phyloP scores from a whole-genome alignment of 2,329 filamentous ascomycete species.

The Akanthomyces dipterigenus region DNA sequence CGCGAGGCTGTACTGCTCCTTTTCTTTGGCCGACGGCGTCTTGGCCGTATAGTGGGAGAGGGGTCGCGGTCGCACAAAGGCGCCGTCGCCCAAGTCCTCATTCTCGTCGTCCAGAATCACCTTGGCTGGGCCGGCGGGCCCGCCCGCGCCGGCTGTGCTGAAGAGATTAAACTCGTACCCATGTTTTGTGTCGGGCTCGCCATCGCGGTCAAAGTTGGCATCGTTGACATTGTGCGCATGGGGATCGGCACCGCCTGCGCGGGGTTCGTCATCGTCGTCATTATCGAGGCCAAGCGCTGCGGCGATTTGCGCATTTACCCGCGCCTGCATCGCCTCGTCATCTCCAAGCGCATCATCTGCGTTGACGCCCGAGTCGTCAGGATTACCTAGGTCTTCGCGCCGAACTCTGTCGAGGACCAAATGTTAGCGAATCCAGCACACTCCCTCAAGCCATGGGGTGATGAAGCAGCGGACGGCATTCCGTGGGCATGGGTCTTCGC shows the following conservation, averaged over 20 bases:
- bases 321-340: conserved; percentile 34
- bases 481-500: neutral
- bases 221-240: neutral
- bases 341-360: conserved; percentile 31
- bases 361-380: conserved; percentile 22
- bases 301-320: conserved; percentile 42
- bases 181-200: conserved; percentile 21
- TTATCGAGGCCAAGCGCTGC: conserved; percentile 35
- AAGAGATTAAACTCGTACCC: conserved; percentile 50
- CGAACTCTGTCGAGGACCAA: conserved; percentile 38
- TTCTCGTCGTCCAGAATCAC: conserved; percentile 43
- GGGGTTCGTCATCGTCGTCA: conserved; percentile 3
- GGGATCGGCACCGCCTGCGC: neutral
- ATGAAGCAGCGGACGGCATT: neutral
- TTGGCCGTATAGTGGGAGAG: conserved; percentile 42
- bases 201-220: conserved; percentile 16
- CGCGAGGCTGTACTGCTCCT: conserved; percentile 33
- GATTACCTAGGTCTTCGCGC: conserved; percentile 44
- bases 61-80: conserved; percentile 32
- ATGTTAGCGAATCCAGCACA: neutral
- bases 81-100: conserved; percentile 31
- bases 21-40: conserved; percentile 29
- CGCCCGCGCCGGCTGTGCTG: conserved; percentile 32
- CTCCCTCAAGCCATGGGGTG: neutral
- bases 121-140: conserved; percentile 28